These are phyloP conservation scores for Fusarium sp. DNA, from an alignment of 2,329 filamentous ascomycete species.

Conservation along the genomic window DNA sequence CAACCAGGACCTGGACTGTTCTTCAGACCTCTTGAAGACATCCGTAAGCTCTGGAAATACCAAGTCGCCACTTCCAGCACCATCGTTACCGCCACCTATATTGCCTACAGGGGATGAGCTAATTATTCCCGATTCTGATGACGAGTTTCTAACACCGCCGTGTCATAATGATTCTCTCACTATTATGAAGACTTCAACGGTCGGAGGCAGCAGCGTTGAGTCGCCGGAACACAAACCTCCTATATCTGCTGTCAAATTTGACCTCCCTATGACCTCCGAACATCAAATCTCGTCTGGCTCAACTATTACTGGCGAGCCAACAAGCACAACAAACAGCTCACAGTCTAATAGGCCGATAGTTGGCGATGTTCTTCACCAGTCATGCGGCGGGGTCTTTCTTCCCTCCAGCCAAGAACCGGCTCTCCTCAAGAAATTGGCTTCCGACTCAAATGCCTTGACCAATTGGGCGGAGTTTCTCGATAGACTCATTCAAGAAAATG, in stretches of 20 bases:
- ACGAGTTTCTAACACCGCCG: conserved; percentile 56
- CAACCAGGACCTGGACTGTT: conserved; percentile 4
- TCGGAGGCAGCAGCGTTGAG: background rate
- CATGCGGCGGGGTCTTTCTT: background rate
- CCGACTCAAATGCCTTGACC: conserved; percentile 45
- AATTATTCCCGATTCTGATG: conserved; percentile 65
- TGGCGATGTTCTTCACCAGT: conserved; percentile 4
- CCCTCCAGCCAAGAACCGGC: conserved; percentile 7
- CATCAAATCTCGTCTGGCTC: conserved; percentile 18
- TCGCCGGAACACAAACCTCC: background rate
- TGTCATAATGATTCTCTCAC: conserved; percentile 35
- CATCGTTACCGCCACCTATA: background rate
- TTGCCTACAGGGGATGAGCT: conserved; percentile 40
- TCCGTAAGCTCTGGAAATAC: conserved; percentile 6
- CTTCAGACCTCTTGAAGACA: conserved; percentile 6
- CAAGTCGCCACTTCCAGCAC: background rate
- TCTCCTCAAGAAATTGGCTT: conserved; percentile 43
- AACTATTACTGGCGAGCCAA: background rate
- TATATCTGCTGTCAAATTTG: background rate
- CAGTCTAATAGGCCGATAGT: conserved; percentile 6
- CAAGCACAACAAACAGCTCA: conserved; percentile 1
- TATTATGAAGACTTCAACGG: conserved; percentile 1
- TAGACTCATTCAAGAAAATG: conserved; percentile 56
- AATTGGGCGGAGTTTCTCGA: conserved; percentile 51
- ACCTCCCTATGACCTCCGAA: conserved; percentile 15